Evolutionary conservation across 2,329 filamentous ascomycete species (phyloP).

Genomic region (Colletotrichum navitas): DNA sequence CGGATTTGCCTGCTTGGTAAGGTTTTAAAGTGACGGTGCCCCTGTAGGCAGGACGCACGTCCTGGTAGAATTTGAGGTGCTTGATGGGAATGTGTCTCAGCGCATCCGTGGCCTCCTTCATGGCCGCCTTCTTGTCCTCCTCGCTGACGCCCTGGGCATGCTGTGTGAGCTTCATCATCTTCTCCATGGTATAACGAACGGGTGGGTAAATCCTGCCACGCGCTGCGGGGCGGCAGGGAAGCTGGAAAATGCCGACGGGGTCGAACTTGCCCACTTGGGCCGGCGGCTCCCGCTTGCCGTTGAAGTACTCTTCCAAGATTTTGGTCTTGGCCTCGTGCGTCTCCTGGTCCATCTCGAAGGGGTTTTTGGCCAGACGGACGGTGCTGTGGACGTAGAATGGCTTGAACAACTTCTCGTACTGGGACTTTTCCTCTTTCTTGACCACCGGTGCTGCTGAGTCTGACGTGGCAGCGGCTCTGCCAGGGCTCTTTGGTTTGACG

Average conservation of each 20-base stretch:
- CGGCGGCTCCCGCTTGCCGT: constrained; percentile 53
- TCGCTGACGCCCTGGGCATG: constrained; percentile 53
- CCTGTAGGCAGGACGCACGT: constrained; percentile 77
- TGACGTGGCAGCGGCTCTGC: constrained; percentile 17
- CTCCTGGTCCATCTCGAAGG: constrained; percentile 69
- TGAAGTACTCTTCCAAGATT: constrained; percentile 66
- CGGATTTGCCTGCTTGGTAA: constrained; percentile 56
- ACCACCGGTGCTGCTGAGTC: constrained; percentile 39
- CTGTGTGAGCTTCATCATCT: constrained; percentile 62
- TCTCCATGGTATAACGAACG: constrained; percentile 73
- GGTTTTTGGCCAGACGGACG: constrained; percentile 75
- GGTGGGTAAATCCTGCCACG: constrained; percentile 64
- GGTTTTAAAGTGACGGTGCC: constrained; percentile 78
- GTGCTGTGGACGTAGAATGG: constrained; percentile 84
- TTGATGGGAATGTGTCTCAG: constrained; percentile 73
- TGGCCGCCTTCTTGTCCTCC: constrained; percentile 52
- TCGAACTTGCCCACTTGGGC: constrained; percentile 58
- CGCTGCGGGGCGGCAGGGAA: constrained; percentile 53
- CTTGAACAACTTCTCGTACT: constrained; percentile 80
- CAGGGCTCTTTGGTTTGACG: constrained; percentile 28
- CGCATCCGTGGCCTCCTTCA: constrained; percentile 52
- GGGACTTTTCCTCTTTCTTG: constrained; percentile 53
- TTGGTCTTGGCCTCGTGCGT: constrained; percentile 64
- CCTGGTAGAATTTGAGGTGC: constrained; percentile 70
- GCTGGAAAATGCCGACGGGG: constrained; percentile 59